phyloP scores from a whole-genome alignment of 495 filamentous ascomycete species.

The Aspergillus cavernicola region DNA sequence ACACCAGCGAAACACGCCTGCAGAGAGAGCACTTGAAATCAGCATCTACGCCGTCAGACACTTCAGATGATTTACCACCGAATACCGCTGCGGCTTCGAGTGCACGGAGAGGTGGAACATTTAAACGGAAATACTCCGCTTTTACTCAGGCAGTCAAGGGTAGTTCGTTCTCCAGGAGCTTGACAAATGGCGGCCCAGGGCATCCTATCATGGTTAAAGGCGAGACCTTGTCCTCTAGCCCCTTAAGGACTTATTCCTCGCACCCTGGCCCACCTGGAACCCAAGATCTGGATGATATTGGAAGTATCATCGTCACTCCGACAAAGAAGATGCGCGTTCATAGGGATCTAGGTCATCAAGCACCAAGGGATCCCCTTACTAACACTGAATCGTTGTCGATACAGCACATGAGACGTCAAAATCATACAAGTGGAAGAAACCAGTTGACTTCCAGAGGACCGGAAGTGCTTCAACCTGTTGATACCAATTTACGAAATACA shows the following conservation, averaged over 20 bases:
- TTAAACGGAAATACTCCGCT: conserved; percentile 23
- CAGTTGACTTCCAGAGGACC: not conserved
- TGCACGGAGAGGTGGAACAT: conserved; percentile 27
- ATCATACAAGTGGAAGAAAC: not conserved
- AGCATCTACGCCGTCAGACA: conserved; percentile 15
- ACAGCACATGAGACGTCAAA: not conserved
- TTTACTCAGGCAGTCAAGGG: conserved; percentile 8
- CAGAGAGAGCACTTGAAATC: not conserved
- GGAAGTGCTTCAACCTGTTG: conserved; percentile 21
- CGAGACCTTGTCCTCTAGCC: conserved; percentile 32
- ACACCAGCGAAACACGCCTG: not conserved
- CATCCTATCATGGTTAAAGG: conserved; percentile 28
- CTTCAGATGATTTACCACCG: conserved; percentile 9
- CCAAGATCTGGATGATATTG: conserved; percentile 72
- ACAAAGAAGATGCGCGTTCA: conserved; percentile 45
- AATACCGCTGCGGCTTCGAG: conserved; percentile 32
- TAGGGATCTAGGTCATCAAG: not conserved
- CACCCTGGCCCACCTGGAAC: conserved; percentile 35
- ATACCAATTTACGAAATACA: conserved; percentile 18
- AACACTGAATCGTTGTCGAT: not conserved
- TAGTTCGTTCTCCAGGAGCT: not conserved
- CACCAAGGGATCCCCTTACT: not conserved
- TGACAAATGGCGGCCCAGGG: conserved; percentile 3
- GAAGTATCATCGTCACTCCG: conserved; percentile 59
- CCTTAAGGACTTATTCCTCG: conserved; percentile 28